phyloP scores from a whole-genome alignment of 225 moss, liverwort and hornwort genomes.

The Marchantia paleacea region DNA sequence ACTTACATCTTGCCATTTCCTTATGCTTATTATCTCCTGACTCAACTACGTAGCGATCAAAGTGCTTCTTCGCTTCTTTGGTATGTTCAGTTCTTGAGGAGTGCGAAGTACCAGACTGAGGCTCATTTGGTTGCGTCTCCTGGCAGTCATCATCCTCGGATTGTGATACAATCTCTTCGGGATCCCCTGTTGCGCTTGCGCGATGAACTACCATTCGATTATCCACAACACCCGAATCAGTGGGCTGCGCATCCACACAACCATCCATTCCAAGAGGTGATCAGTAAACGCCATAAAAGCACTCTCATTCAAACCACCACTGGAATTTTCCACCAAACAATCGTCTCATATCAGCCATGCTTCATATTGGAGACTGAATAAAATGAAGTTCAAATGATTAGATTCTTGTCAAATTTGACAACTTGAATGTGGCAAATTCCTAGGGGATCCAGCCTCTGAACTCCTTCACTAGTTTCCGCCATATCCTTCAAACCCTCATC shows the following conservation, averaged over 20 bases:
- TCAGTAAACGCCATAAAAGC: conserved; percentile 9
- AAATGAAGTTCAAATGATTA: neutral
- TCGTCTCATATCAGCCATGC: neutral
- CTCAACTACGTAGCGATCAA: conserved; percentile 21
- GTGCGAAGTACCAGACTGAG: conserved; percentile 18
- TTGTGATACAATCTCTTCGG: conserved; percentile 19
- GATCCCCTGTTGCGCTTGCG: conserved; percentile 10
- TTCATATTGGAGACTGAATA: neutral
- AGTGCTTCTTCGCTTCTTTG: conserved; percentile 27
- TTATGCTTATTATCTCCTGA: conserved; percentile 21
- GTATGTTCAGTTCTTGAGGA: conserved; percentile 27
- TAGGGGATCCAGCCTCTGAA: neutral
- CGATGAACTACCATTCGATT: conserved; percentile 13
- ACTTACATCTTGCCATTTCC: conserved; percentile 26
- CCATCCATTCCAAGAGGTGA: conserved; percentile 19
- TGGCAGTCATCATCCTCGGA: conserved; percentile 29
- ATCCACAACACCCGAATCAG: conserved; percentile 13
- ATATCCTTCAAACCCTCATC: neutral
- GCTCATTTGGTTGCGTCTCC: conserved; percentile 16
- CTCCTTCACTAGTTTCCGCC: neutral
- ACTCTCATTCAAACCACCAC: neutral
- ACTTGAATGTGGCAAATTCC: neutral
- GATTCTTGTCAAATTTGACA: neutral
- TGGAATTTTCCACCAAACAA: neutral
- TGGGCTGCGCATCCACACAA: conserved; percentile 26